A percentile compares a stretch with the other conserved stretches of the same genome.
phyloP scores from a whole-genome alignment of 306 rosid species.

The Neltuma alba region DNA sequence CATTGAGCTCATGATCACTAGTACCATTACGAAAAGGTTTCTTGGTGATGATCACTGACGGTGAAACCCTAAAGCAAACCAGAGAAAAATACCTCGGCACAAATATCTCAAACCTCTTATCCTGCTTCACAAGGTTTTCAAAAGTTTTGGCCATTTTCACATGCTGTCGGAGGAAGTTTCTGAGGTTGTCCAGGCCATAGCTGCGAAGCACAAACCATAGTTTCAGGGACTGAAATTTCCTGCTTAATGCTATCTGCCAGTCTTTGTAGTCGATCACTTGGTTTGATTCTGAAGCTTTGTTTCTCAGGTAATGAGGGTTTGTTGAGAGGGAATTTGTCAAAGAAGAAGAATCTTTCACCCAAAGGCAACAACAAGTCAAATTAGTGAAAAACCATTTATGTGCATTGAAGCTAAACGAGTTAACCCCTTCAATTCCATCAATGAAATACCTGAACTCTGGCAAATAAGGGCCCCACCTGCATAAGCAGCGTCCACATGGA shows the following conservation, averaged over 20 bases:
- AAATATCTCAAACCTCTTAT: slow-evolving; percentile 53
- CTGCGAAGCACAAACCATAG: slow-evolving; percentile 57
- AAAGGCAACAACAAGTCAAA: too few relatives aligned
- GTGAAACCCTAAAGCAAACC: slow-evolving; percentile 62
- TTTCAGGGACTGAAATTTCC: slow-evolving; percentile 55
- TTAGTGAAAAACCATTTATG: slow-evolving; percentile 68
- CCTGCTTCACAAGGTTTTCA: slow-evolving; percentile 52
- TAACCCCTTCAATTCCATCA: slow-evolving; percentile 48
- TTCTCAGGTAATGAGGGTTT: slow-evolving; percentile 50
- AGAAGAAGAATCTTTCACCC: slow-evolving; percentile 41
- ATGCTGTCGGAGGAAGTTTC: slow-evolving; percentile 49
- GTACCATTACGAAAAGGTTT: not conserved
- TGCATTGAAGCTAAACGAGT: slow-evolving; percentile 61
- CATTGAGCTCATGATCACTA: too few relatives aligned
- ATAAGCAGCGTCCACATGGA: slow-evolving; percentile 77
- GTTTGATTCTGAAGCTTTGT: slow-evolving; percentile 50
- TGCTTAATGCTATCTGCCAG: slow-evolving; percentile 62
- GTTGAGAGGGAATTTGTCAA: slow-evolving; percentile 41
- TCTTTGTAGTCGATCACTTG: slow-evolving; percentile 65
- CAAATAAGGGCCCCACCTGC: slow-evolving; percentile 63
- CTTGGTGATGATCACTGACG: slow-evolving; percentile 16
- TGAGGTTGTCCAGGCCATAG: slow-evolving; percentile 58
- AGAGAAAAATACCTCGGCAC: slow-evolving; percentile 47
- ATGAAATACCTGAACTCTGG: slow-evolving; percentile 57
- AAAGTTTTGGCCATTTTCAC: slow-evolving; percentile 55